Percentiles rank a stretch among this genome's conserved stretches.
phyloP scores from a whole-genome alignment of 179 eudicot genomes.

The Pouteria campechiana region DNA sequence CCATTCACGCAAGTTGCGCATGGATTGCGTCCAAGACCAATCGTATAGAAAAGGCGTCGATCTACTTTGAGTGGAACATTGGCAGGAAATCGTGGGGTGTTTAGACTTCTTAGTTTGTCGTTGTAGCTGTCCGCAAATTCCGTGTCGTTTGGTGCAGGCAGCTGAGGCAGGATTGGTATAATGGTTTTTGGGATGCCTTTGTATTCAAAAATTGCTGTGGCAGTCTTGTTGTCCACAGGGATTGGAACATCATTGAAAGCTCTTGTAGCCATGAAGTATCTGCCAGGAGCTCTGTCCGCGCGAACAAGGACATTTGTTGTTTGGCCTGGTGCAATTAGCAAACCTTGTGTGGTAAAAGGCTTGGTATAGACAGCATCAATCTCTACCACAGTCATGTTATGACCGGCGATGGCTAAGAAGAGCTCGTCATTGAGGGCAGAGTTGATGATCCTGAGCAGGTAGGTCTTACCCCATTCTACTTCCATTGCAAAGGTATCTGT shows the following conservation, averaged over 20 bases:
- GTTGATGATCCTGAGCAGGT: slow-evolving; percentile 38
- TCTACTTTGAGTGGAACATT: slow-evolving; percentile 38
- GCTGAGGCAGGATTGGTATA: slow-evolving; percentile 25
- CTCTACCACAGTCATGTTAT: slow-evolving; percentile 44
- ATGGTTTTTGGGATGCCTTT: slow-evolving; percentile 35
- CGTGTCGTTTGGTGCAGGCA: slow-evolving; percentile 41
- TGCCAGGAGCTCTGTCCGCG: slow-evolving; percentile 27
- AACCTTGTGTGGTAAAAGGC: slow-evolving; percentile 28
- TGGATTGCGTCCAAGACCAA: slow-evolving; percentile 34
- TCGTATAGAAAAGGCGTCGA: slow-evolving; percentile 25
- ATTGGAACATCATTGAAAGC: slow-evolving; percentile 41
- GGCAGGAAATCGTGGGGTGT: slow-evolving; percentile 42
- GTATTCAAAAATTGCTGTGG: slow-evolving; percentile 46
- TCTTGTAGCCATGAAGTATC: slow-evolving; percentile 44
- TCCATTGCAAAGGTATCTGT: slow-evolving; percentile 40
- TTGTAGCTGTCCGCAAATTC: slow-evolving; percentile 23
- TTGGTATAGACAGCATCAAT: slow-evolving; percentile 50
- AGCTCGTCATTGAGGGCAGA: slow-evolving; percentile 54
- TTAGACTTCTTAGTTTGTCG: slow-evolving; percentile 29
- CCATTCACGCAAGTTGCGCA: slow-evolving; percentile 42
- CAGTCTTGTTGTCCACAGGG: slow-evolving; percentile 45
- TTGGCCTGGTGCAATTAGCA: slow-evolving; percentile 47
- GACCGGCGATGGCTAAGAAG: slow-evolving; percentile 43
- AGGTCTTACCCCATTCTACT: slow-evolving; percentile 43
- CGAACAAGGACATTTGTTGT: slow-evolving; percentile 40